Percentiles rank a stretch among this genome's conserved stretches.
phyloP scores from a whole-genome alignment of 352 stramenopile genomes.

The Globisporangium apiculatum region DNA sequence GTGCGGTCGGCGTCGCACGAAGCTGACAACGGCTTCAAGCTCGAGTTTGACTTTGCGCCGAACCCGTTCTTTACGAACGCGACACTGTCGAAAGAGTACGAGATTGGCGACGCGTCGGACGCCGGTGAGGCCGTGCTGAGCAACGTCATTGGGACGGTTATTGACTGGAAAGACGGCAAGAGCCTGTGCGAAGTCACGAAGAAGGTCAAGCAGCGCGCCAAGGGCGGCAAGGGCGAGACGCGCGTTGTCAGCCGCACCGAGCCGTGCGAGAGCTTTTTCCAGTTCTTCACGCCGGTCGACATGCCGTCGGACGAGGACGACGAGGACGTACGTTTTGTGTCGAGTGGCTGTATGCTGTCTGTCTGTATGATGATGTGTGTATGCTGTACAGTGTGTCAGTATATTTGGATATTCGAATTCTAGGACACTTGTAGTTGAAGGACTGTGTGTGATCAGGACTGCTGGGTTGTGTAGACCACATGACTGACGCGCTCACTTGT shows the following conservation, averaged over 20 bases:
- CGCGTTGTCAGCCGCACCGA: slow-evolving; percentile 75
- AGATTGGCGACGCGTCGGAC: slow-evolving; percentile 78
- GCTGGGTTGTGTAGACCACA: too few relatives aligned
- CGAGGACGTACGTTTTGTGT: slow-evolving; percentile 47
- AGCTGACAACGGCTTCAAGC: slow-evolving; percentile 81
- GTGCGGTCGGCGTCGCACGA: slow-evolving; percentile 73
- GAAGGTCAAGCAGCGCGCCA: slow-evolving; percentile 84
- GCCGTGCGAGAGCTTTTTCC: slow-evolving; percentile 83
- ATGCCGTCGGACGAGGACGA: slow-evolving; percentile 84
- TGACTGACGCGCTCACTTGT: neutral
- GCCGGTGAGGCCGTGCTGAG: slow-evolving; percentile 72
- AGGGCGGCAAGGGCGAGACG: slow-evolving; percentile 67
- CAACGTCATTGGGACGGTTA: slow-evolving; percentile 65
- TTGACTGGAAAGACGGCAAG: slow-evolving; percentile 79
- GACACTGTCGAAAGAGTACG: slow-evolving; percentile 79
- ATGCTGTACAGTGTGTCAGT: slow-evolving; percentile 6
- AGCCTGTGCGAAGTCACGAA: slow-evolving; percentile 82
- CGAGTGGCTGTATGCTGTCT: neutral
- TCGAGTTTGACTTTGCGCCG: slow-evolving; percentile 72
- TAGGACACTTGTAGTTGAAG: too few relatives aligned
- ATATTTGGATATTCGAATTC: too few relatives aligned
- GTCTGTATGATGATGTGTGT: slow-evolving; percentile 9
- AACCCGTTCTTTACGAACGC: slow-evolving; percentile 81
- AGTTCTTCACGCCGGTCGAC: slow-evolving; percentile 81
- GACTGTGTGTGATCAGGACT: too few relatives aligned